Evolutionary conservation across 2,329 filamentous ascomycete genomes (phyloP).

Genomic region (Thelonectria discophora): DNA sequence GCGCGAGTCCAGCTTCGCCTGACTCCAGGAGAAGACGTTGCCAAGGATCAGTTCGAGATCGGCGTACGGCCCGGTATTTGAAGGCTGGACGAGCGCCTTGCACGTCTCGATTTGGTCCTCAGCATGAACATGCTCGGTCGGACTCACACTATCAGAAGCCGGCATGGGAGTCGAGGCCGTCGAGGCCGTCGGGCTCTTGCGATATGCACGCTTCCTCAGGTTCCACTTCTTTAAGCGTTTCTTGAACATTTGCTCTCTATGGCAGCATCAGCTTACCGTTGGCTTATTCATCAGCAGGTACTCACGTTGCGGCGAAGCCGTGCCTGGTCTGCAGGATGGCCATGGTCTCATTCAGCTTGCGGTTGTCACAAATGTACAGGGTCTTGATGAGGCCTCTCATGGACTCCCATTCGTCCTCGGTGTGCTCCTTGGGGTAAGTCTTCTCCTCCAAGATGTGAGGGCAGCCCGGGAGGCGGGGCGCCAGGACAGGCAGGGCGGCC

Average conservation of each 20-base stretch:
- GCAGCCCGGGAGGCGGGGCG: constrained; percentile 46
- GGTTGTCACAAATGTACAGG: constrained; percentile 48
- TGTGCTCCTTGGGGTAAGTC: constrained; percentile 47
- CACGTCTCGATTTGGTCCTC: constrained; percentile 26
- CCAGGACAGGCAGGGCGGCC: constrained; percentile 44
- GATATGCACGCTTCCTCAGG: constrained; percentile 48
- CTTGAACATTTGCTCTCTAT: constrained; percentile 52
- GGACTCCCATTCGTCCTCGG: constrained; percentile 48
- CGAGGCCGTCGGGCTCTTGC: constrained; percentile 40
- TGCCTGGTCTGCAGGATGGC: constrained; percentile 46
- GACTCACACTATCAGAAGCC: constrained; percentile 24
- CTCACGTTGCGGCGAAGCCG: constrained; percentile 51
- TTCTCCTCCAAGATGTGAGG: constrained; percentile 37
- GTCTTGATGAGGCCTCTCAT: constrained; percentile 45
- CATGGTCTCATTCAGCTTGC: constrained; percentile 50
- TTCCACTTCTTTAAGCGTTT: constrained; percentile 52
- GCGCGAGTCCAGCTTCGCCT: constrained; percentile 46
- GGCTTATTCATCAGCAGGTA: constrained; percentile 21
- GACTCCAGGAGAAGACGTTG: constrained; percentile 48
- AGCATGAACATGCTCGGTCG: constrained; percentile 25
- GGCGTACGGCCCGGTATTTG: constrained; percentile 40
- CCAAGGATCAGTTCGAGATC: constrained; percentile 47
- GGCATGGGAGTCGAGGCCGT: constrained; percentile 35
- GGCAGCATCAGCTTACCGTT: constrained; percentile 8
- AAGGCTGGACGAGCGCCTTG: constrained; percentile 36